phyloP scores from a whole-genome alignment of 2,329 filamentous ascomycete genomes.

The Septoria linicola region DNA sequence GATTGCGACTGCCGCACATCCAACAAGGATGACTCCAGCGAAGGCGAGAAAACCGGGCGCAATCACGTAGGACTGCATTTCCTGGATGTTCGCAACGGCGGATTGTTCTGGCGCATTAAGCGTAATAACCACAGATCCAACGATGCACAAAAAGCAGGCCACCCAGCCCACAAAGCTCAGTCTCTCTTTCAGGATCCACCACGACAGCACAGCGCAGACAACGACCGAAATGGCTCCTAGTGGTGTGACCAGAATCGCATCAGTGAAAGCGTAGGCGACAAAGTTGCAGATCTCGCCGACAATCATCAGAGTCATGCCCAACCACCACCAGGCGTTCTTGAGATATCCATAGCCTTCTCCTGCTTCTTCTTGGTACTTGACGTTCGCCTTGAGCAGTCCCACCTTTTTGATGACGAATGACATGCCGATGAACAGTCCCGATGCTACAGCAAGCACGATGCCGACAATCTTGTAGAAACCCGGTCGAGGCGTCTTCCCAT shows the following conservation, averaged over 20 bases:
- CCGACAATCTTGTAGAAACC: conserved; percentile 79
- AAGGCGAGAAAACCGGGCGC: conserved; percentile 83
- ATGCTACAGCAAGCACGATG: conserved; percentile 79
- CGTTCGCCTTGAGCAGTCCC: conserved; percentile 85
- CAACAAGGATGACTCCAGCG: conserved; percentile 76
- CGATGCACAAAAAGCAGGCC: conserved; percentile 90
- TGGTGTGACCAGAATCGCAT: conserved; percentile 92
- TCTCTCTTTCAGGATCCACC: conserved; percentile 93
- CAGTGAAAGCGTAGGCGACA: conserved; percentile 93
- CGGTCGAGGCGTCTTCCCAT: conserved; percentile 44
- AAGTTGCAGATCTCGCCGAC: conserved; percentile 96
- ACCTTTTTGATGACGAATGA: conserved; percentile 97
- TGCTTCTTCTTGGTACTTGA: conserved; percentile 93
- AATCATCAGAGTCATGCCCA: conserved; percentile 95
- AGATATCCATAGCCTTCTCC: conserved; percentile 97
- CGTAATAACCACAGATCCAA: conserved; percentile 90
- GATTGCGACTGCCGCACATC: conserved; percentile 68
- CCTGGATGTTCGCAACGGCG: conserved; percentile 81
- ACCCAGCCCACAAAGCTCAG: conserved; percentile 95
- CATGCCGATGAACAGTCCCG: conserved; percentile 86
- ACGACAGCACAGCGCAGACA: conserved; percentile 83
- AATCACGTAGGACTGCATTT: conserved; percentile 87
- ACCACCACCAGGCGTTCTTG: conserved; percentile 94
- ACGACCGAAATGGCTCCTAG: conserved; percentile 90
- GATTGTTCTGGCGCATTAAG: conserved; percentile 87